Evolutionary conservation across 2,329 filamentous ascomycete species (phyloP).

Genomic region (Anthostomella pinea): DNA sequence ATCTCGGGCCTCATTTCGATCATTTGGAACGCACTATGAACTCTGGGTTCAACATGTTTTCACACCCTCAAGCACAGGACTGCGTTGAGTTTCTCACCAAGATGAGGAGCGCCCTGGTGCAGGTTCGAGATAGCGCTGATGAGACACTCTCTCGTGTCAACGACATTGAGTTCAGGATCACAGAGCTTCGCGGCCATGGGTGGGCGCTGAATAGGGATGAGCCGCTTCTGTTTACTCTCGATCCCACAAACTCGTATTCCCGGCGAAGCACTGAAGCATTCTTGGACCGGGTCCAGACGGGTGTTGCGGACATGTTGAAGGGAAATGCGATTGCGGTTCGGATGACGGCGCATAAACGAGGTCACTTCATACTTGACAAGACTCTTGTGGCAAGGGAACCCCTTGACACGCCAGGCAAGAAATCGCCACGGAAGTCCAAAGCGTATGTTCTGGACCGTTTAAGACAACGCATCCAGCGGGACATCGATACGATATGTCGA

Average conservation of each 20-base stretch:
- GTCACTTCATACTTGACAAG: constrained; percentile 52
- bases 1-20: constrained; percentile 46
- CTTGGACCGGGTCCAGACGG: constrained; percentile 49
- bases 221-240: constrained; percentile 45
- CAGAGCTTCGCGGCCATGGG: constrained; percentile 43
- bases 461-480: constrained; percentile 43
- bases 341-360: constrained; percentile 49
- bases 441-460: constrained; percentile 41
- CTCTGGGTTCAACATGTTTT: constrained; percentile 45
- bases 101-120: constrained; percentile 36
- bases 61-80: constrained; percentile 39
- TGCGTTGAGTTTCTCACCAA: constrained; percentile 43
- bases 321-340: constrained; percentile 46
- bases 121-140: constrained; percentile 41
- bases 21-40: constrained; percentile 42
- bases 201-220: constrained; percentile 48
- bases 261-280: constrained; percentile 47
- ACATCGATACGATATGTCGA: constrained; percentile 48
- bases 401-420: constrained; percentile 34
- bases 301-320: constrained; percentile 47
- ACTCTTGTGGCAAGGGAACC: constrained; percentile 40
- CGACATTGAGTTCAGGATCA: constrained; percentile 48
- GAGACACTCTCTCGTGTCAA: constrained; percentile 38
- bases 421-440: constrained; percentile 35
- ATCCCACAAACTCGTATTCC: constrained; percentile 40